Percentiles rank a stretch among this genome's conserved stretches.
Evolutionary conservation across 2,329 filamentous ascomycete species (phyloP).

Genomic region (Penicillium frequentans): DNA sequence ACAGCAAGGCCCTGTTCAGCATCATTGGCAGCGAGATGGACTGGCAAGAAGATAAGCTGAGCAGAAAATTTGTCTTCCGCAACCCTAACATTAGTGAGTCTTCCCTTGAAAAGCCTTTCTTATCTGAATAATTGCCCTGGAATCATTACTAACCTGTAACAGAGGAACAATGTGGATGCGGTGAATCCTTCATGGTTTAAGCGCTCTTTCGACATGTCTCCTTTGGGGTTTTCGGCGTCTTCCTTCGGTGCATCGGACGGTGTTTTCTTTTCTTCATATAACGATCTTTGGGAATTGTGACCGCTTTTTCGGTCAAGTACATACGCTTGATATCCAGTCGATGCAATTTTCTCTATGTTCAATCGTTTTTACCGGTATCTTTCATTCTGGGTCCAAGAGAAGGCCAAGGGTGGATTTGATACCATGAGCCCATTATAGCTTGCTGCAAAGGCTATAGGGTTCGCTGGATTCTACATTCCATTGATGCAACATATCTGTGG

Average conservation of each 20-base stretch:
- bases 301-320: constrained; percentile 18
- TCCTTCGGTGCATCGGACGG: constrained; percentile 37
- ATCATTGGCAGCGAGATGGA: constrained; percentile 99
- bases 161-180: constrained; percentile 96
- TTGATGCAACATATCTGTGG: not conserved
- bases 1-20: constrained; percentile 95
- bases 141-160: constrained; percentile 25
- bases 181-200: constrained; percentile 88
- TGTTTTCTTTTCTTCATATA: constrained; percentile 34
- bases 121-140: not conserved
- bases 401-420: not conserved
- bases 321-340: constrained; percentile 26
- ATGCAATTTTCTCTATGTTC: constrained; percentile 7
- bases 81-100: constrained; percentile 97
- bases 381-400: not conserved
- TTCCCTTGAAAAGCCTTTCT: not conserved
- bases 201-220: constrained; percentile 12
- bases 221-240: constrained; percentile 19
- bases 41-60: constrained; percentile 95
- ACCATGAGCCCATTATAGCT: not conserved
- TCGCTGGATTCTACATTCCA: not conserved
- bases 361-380: not conserved
- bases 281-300: constrained; percentile 3
- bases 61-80: constrained; percentile 86
- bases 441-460: not conserved